These are phyloP conservation scores for Termitomyces bulborhizus DNA, from an alignment of 768 basidiomycete genomes.

Conservation along the genomic window DNA sequence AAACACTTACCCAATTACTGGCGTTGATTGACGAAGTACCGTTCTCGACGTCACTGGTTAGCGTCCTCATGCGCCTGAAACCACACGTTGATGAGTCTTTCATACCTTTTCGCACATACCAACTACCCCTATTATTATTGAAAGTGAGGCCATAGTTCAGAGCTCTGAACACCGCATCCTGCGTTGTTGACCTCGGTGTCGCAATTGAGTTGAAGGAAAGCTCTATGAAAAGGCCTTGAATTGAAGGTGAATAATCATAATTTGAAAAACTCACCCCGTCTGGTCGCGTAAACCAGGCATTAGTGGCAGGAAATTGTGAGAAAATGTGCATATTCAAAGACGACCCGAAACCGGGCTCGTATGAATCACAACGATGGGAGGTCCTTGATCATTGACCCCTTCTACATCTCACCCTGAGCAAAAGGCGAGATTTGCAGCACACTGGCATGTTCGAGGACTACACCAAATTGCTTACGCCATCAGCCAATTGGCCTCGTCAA, in stretches of 20 bases:
- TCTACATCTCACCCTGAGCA: conserved; percentile 30
- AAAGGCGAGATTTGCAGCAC: neutral
- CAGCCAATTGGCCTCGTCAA: conserved; percentile 33
- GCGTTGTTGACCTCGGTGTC: conserved; percentile 34
- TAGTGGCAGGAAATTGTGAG: neutral
- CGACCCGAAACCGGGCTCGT: conserved; percentile 21
- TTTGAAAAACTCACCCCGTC: conserved; percentile 33
- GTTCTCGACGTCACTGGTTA: conserved; percentile 35
- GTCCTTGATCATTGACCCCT: conserved; percentile 32
- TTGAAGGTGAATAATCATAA: neutral
- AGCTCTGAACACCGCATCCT: conserved; percentile 39
- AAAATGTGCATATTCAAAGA: neutral
- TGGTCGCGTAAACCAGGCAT: conserved; percentile 30
- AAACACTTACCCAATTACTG: conserved; percentile 41
- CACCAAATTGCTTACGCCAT: conserved; percentile 12
- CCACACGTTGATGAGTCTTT: conserved; percentile 68
- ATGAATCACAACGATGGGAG: conserved; percentile 31
- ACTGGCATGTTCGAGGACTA: neutral
- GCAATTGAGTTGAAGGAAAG: conserved; percentile 30
- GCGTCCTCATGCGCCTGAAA: conserved; percentile 58
- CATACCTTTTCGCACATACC: too few species aligned
- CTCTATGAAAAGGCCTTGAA: conserved; percentile 13
- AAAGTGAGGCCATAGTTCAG: conserved; percentile 52
- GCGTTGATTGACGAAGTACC: conserved; percentile 38
- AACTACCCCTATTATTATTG: conserved; percentile 55